Evolutionary conservation across 1,139 yeast species (phyloP).

Genomic region (Pichia norvegensis): DNA sequence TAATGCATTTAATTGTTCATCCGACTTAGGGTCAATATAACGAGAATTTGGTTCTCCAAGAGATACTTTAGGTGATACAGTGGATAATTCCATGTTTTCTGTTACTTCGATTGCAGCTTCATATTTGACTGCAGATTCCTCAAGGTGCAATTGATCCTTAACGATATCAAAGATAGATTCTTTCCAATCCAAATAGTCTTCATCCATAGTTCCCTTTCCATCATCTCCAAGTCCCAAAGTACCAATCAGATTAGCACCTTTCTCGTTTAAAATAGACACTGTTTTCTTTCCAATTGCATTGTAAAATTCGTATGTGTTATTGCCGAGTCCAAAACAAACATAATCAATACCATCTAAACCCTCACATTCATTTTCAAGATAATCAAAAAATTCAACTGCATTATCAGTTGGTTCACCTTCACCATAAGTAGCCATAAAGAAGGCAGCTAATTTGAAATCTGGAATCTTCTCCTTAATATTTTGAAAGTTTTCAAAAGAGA

Average conservation of each 20-base stretch:
- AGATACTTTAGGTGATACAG: conserved; percentile 41
- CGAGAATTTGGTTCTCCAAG: conserved; percentile 78
- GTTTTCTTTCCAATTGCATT: conserved; percentile 74
- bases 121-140: conserved; percentile 69
- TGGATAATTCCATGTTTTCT: conserved; percentile 28
- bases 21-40: conserved; percentile 39
- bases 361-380: conserved; percentile 50
- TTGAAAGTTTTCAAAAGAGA: conserved; percentile 69
- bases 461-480: conserved; percentile 39
- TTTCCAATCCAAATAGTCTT: conserved; percentile 91
- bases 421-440: conserved; percentile 89
- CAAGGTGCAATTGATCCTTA: conserved; percentile 56
- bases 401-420: conserved; percentile 98
- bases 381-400: conserved; percentile 66
- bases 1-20: conserved; percentile 32
- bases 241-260: conserved; percentile 70
- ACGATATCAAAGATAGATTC: conserved; percentile 62
- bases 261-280: conserved; percentile 39
- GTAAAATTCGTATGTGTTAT: conserved; percentile 85
- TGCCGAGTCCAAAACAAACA: conserved; percentile 85
- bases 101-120: conserved; percentile 57
- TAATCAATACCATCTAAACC: conserved; percentile 57
- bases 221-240: conserved; percentile 88
- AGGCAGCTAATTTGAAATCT: conserved; percentile 45
- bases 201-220: conserved; percentile 91